A percentile compares a stretch with the other conserved stretches of the same genome.
These are phyloP conservation scores for Venturia effusa DNA, from an alignment of 2,329 filamentous ascomycete species.

Conservation along the genomic window DNA sequence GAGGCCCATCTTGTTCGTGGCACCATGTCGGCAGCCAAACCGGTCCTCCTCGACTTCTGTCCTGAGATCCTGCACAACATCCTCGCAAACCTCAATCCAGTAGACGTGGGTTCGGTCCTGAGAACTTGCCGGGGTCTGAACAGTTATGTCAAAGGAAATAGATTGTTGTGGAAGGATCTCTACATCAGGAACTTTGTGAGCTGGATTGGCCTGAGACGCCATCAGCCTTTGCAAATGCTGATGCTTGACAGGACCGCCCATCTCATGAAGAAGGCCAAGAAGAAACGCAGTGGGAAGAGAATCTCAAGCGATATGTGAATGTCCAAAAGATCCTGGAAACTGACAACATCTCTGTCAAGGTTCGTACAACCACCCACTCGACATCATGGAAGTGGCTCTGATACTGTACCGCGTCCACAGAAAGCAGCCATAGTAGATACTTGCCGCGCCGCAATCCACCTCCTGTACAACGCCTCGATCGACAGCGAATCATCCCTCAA, in stretches of 20 bases:
- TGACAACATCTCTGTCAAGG: slow-evolving; percentile 11
- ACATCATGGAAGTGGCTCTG: neutral
- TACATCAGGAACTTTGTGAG: slow-evolving; percentile 35
- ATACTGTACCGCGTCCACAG: neutral
- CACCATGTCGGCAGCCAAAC: neutral
- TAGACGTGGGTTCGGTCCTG: slow-evolving; percentile 44
- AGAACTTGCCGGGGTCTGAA: slow-evolving; percentile 43
- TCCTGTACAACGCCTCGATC: slow-evolving; percentile 36
- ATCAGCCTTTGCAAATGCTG: neutral
- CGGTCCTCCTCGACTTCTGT: slow-evolving; percentile 37
- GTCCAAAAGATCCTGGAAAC: slow-evolving; percentile 16
- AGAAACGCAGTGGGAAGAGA: slow-evolving; percentile 22
- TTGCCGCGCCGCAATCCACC: slow-evolving; percentile 15
- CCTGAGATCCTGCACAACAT: slow-evolving; percentile 55
- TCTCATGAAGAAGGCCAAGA: slow-evolving; percentile 16
- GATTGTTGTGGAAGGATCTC: slow-evolving; percentile 48
- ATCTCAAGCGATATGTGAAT: slow-evolving; percentile 14
- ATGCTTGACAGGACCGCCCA: slow-evolving; percentile 27
- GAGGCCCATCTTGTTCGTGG: neutral
- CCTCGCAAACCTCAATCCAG: slow-evolving; percentile 43
- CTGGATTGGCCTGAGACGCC: slow-evolving; percentile 7
- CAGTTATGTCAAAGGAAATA: slow-evolving; percentile 46
- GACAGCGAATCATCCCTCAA: slow-evolving; percentile 36
- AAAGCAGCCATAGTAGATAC: slow-evolving; percentile 10
- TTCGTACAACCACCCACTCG: neutral